Conservation (phyloP, 1,139 yeast genomes). For the Geotrichum carabidarum region DNA sequence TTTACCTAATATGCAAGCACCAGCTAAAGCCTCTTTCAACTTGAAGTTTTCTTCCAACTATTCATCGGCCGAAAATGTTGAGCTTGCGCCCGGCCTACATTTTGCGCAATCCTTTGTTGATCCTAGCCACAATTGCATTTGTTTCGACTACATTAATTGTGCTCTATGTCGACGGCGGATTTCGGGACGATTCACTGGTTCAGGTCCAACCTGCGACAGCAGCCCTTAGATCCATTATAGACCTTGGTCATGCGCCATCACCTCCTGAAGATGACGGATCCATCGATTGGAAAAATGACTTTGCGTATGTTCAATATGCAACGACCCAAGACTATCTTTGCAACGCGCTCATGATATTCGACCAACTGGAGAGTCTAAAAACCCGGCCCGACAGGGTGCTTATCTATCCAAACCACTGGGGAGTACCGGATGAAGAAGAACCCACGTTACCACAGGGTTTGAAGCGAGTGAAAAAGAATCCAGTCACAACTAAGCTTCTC, state of each 20-base stretch:
- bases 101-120: conserved; percentile 4
- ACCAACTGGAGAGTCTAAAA: conserved; percentile 33
- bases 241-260: neutral
- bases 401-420: conserved; percentile 27
- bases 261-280: conserved; percentile 1
- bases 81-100: neutral
- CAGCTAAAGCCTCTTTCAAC: too few species aligned
- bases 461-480: conserved; percentile 1
- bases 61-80: too few species aligned
- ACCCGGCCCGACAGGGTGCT: conserved; percentile 43
- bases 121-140: conserved; percentile 4
- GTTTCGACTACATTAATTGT: conserved; percentile 3
- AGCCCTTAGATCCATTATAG: conserved; percentile 1
- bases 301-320: conserved; percentile 48
- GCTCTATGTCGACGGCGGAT: conserved; percentile 13
- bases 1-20: too few species aligned
- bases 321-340: conserved; percentile 44
- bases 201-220: conserved; percentile 5
- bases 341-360: conserved; percentile 43
- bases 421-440: conserved; percentile 12
- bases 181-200: conserved; percentile 1
- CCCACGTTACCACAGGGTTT: neutral
- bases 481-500: conserved; percentile 11
- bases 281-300: conserved; percentile 22
- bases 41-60: too few species aligned